phyloP scores from a whole-genome alignment of 208 protist species.

The Leishmania braziliensis region DNA sequence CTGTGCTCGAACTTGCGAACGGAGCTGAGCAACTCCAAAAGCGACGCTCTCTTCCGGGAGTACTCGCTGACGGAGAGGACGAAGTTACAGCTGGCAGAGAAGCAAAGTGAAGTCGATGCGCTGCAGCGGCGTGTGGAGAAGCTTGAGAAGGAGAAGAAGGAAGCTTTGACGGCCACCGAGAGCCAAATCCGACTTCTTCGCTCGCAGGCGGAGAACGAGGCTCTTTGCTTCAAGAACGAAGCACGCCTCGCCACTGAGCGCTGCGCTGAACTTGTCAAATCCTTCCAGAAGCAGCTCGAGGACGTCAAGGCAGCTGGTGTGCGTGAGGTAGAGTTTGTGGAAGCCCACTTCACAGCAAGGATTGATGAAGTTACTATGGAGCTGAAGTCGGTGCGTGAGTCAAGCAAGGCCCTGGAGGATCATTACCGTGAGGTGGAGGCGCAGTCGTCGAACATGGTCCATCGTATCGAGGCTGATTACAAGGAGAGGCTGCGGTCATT shows the following conservation, averaged over 20 bases:
- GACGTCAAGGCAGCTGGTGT: conserved; percentile 72
- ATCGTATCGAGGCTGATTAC: conserved; percentile 73
- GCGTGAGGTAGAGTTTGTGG: conserved; percentile 76
- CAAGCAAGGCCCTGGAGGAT: conserved; percentile 44
- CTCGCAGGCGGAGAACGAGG: conserved; percentile 74
- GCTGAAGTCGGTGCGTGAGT: conserved; percentile 55
- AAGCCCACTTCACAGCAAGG: conserved; percentile 60
- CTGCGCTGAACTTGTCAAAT: conserved; percentile 42
- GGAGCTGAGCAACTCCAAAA: conserved; percentile 77
- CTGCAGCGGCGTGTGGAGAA: conserved; percentile 35
- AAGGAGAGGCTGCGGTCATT: conserved; percentile 66
- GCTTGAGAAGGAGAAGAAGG: conserved; percentile 44
- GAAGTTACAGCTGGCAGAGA: conserved; percentile 47
- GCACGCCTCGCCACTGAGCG: conserved; percentile 55
- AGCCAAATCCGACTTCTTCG: conserved; percentile 76
- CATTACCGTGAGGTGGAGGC: conserved; percentile 56
- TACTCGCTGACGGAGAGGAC: conserved; percentile 59
- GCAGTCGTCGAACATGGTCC: conserved; percentile 51
- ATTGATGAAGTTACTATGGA: conserved; percentile 69
- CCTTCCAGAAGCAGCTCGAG: conserved; percentile 72
- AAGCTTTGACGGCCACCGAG: conserved; percentile 59
- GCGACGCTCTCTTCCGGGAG: conserved; percentile 72
- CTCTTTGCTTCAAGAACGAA: conserved; percentile 54
- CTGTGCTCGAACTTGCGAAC: conserved; percentile 78
- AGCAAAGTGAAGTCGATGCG: conserved; percentile 41